Base-by-base conservation (phyloP, 805 yeast species). In the Metschnikowia proteae region DNA sequence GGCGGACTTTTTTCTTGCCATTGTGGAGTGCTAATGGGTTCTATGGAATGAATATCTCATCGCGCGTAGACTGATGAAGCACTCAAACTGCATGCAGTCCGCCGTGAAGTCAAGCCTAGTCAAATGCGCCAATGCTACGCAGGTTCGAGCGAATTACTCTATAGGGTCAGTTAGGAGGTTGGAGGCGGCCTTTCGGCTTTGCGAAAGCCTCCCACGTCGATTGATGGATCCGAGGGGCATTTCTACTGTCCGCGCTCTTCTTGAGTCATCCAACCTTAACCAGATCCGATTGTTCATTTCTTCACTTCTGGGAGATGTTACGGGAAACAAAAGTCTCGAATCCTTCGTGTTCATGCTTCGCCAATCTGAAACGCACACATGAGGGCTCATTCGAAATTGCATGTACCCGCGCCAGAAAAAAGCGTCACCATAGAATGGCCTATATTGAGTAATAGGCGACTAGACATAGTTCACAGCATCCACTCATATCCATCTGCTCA, bases 1-100 rank as follows among this genome's bases (percentile, higher is more conserved):
- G 36, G 91, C 90, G 25, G 92, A 84, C 76, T 87, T 87, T 83
- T 87, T 88, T 80, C 95, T 83, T 38, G 94, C 84, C 96, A 87
- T 87, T 23, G 23, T 50, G n/a, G 32, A 28, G 33, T 38, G 37
- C 22, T 27, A 10, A 17, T 13, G 23, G 17, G 33, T 11, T 11
- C 38, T 29, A 7, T 35, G 38, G 38, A 8, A 27, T 25, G 17
- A 33, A 31, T 38, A 54, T 42, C 57, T 52, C 57, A 47, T 48
- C 57, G 51, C 51, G n/a, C 43, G 25, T 31, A 30, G 11, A 22
- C 35, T 23, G 23, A 25, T 23, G 22, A 23, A 11, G 22, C 3
- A 11, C 35, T n/a, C 17, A 23, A n/a, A 13, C 28, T 40, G 36
- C 36, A 40, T 7, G 31, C 36, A 31, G 26, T 10, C 29, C 2